Conservation (phyloP, 2,329 filamentous ascomycete genomes). For the Fusarium circinatum region DNA sequence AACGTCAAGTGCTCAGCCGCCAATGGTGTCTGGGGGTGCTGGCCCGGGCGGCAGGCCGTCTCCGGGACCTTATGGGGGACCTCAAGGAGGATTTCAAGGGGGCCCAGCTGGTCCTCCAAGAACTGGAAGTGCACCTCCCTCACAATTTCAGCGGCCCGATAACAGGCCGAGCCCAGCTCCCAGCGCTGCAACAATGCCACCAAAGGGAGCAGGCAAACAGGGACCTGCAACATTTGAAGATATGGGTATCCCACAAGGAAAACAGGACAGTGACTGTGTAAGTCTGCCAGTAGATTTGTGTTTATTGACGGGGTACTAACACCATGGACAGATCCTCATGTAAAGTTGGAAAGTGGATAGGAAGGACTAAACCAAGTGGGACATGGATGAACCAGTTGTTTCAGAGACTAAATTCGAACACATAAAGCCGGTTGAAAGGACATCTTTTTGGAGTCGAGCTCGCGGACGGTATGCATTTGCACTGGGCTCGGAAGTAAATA, state of each 20-base stretch:
- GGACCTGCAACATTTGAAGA: slow-evolving; percentile 97
- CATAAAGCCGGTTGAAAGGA: slow-evolving; percentile 18
- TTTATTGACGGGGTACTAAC: neutral
- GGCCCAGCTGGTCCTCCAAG: slow-evolving; percentile 39
- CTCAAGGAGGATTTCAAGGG: slow-evolving; percentile 29
- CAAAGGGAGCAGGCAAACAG: slow-evolving; percentile 60
- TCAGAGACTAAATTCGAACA: slow-evolving; percentile 8
- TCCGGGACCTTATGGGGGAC: slow-evolving; percentile 33
- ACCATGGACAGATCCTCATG: slow-evolving; percentile 42
- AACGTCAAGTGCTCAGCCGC: slow-evolving; percentile 37
- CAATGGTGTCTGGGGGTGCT: slow-evolving; percentile 28
- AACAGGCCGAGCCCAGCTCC: slow-evolving; percentile 46
- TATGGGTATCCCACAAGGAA: slow-evolving; percentile 91
- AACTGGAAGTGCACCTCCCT: slow-evolving; percentile 53
- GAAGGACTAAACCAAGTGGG: neutral
- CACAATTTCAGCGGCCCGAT: slow-evolving; percentile 44
- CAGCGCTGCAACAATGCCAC: slow-evolving; percentile 50
- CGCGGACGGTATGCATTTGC: slow-evolving; percentile 32
- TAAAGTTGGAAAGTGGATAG: slow-evolving; percentile 14
- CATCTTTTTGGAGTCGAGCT: slow-evolving; percentile 36
- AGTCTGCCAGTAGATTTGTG: slow-evolving; percentile 49
- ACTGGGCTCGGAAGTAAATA: slow-evolving; percentile 20
- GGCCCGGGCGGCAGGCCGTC: slow-evolving; percentile 41
- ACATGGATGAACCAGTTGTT: slow-evolving; percentile 2
- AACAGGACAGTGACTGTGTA: slow-evolving; percentile 92